Base-by-base conservation (phyloP, 164 flowering plant species). In the Magnolia changhungtana region DNA sequence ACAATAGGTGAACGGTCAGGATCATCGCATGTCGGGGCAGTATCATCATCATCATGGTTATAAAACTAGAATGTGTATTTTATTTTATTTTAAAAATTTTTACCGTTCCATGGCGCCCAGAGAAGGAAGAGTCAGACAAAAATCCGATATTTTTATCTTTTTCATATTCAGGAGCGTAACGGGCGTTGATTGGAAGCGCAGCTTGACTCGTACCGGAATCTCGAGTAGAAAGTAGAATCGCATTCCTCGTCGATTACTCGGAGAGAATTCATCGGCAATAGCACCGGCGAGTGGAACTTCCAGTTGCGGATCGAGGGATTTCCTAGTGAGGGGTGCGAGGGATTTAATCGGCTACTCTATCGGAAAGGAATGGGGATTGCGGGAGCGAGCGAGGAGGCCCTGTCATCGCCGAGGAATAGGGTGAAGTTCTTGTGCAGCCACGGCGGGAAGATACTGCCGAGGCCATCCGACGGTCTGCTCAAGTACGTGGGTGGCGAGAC, bases 401-500 rank as follows among this genome's bases (percentile, higher is more conserved):
- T 31, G 51, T 59, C 45, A 27, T 83, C 89, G 49, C 87, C 90
- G 11, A 85, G 50, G 73, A 79, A 55, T 63, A 84, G 80, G 80
- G 70, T 95, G 74, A 95, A 95, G 83, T 87, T 93, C 66, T 52
- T 90, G 75, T 93, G 97, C 78, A 95, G 98, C 80, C 82, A 91
- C 73, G 98, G 99, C 16, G 99, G 99, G 67, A 91, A 86, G 84
- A 93, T 95, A 51, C 75, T 95, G 71, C 95, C 93, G 0, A 82
- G 97, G 74, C 91, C 92, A 2, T 52, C 74, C 14, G 97, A 91
- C 67, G 92, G 90, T 23, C 87, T 79, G 19, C 98, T 95, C 80
- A 93, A 92, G 78, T 95, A 95, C 80, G 89, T 95, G n/a, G 99
- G 98, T 37, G 99, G 99, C 8, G 98, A 93, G 82, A 95, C 97